These are phyloP conservation scores for Nakaseomyces bracarensis DNA, from an alignment of 1,139 yeast species.

Conservation along the genomic window DNA sequence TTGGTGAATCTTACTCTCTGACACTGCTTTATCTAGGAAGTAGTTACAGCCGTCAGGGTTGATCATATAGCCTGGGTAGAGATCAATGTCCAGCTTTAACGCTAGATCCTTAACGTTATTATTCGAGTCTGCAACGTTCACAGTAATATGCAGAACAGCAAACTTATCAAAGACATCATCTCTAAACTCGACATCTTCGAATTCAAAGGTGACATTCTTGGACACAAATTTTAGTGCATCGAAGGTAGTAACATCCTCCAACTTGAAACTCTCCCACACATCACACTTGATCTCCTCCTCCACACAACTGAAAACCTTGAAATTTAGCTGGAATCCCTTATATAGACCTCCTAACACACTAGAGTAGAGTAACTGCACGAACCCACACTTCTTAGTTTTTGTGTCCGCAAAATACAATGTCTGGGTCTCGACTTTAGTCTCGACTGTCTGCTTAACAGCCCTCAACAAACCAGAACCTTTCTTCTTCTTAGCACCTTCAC, in stretches of 20 bases:
- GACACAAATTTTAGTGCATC: conserved; percentile 31
- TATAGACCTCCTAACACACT: conserved; percentile 65
- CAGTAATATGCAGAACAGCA: conserved; percentile 16
- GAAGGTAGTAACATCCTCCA: conserved; percentile 16
- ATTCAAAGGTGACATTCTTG: conserved; percentile 52
- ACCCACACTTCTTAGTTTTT: conserved; percentile 55
- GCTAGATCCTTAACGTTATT: conserved; percentile 39
- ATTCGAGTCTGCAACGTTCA: conserved; percentile 37
- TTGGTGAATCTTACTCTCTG: conserved; percentile 52
- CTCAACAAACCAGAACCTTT: conserved; percentile 2
- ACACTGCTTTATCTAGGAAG: conserved; percentile 37
- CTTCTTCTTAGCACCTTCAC: not conserved
- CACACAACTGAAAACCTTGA: conserved; percentile 42
- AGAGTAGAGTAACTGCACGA: conserved; percentile 79
- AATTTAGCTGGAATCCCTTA: conserved; percentile 80
- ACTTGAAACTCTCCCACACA: conserved; percentile 26
- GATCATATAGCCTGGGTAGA: conserved; percentile 49
- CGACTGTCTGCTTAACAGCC: conserved; percentile 4
- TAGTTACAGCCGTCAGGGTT: conserved; percentile 56
- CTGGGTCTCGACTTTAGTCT: conserved; percentile 75
- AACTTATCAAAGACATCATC: conserved; percentile 10
- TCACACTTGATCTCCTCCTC: conserved; percentile 27
- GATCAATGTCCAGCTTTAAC: conserved; percentile 17
- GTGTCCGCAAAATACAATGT: conserved; percentile 65
- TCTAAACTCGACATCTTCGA: conserved; percentile 45